A percentile compares a stretch with the other conserved stretches of the same genome.
phyloP scores from a whole-genome alignment of 306 rosid genomes.

The Ziziphus jujuba region DNA sequence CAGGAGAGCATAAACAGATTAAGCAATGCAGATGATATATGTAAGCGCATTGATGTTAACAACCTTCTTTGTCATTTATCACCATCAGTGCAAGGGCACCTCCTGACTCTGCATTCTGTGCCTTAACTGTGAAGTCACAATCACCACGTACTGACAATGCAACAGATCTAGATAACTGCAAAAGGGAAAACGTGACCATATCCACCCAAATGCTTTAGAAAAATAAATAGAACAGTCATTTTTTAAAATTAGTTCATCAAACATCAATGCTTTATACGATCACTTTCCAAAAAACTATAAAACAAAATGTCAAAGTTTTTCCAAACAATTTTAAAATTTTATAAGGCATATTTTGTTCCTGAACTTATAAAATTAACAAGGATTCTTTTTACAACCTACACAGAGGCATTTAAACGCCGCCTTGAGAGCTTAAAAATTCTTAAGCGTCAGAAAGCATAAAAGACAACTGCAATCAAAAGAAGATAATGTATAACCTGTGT shows the following conservation, averaged over 20 bases:
- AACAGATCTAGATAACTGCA: slow-evolving; percentile 71
- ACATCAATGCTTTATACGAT: not conserved
- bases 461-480: slow-evolving; percentile 6
- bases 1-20: not conserved
- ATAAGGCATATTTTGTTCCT: too few species aligned
- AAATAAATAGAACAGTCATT: not conserved
- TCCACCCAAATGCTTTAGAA: slow-evolving; percentile 17
- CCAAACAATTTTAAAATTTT: not conserved
- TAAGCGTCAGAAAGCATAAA: not conserved
- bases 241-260: not conserved
- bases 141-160: slow-evolving; percentile 71
- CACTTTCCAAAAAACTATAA: slow-evolving; percentile 4
- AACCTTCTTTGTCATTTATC: slow-evolving; percentile 71
- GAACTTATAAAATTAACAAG: not conserved
- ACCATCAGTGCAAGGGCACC: slow-evolving; percentile 73
- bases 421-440: not conserved
- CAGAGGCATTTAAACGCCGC: not conserved
- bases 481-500: slow-evolving; percentile 43
- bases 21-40: slow-evolving; percentile 5
- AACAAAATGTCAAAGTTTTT: not conserved
- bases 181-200: slow-evolving; percentile 1
- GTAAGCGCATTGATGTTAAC: slow-evolving; percentile 19
- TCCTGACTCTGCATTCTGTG: slow-evolving; percentile 54
- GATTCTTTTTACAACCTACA: not conserved
- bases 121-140: slow-evolving; percentile 83